Conservation (phyloP, 1,139 yeast species). For the Saccharomyces hybrid region DNA sequence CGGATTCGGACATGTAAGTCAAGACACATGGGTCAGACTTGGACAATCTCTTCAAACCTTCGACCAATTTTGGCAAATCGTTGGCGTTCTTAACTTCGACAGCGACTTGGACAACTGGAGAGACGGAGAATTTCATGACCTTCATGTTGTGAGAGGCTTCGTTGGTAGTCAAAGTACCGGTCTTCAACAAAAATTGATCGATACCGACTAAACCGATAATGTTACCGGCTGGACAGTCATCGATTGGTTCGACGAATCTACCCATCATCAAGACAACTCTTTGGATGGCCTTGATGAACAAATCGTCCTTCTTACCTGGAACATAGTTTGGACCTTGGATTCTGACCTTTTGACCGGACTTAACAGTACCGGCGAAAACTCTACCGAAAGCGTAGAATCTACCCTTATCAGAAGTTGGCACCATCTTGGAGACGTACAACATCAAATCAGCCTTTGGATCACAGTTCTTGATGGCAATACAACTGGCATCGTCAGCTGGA, state of each 20-base stretch:
- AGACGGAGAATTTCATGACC: constrained; percentile 99
- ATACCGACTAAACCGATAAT: constrained; percentile 99
- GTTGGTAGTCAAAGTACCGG: constrained; percentile 97
- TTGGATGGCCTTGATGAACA: constrained; percentile 95
- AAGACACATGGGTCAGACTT: constrained; percentile 99
- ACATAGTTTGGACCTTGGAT: constrained; percentile 99
- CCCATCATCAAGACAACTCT: constrained; percentile 99
- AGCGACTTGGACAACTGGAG: constrained; percentile 99
- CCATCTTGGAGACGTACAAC: constrained; percentile 99
- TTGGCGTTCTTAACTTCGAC: constrained; percentile 99
- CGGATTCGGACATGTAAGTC: constrained; percentile 80
- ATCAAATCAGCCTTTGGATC: constrained; percentile 97
- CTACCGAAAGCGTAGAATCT: constrained; percentile 99
- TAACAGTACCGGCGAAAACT: constrained; percentile 98
- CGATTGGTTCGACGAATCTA: constrained; percentile 95
- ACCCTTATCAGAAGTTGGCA: constrained; percentile 99
- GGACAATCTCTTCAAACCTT: constrained; percentile 99
- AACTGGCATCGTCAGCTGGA: constrained; percentile 90
- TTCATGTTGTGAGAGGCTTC: constrained; percentile 98
- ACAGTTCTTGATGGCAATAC: constrained; percentile 93
- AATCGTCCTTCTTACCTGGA: constrained; percentile 97
- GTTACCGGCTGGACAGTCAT: constrained; percentile 99
- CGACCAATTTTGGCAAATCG: constrained; percentile 98
- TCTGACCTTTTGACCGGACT: constrained; percentile 94
- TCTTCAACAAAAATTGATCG: constrained; percentile 98